phyloP scores from a whole-genome alignment of 2,329 filamentous ascomycete species.

The Aureobasidium vineae region DNA sequence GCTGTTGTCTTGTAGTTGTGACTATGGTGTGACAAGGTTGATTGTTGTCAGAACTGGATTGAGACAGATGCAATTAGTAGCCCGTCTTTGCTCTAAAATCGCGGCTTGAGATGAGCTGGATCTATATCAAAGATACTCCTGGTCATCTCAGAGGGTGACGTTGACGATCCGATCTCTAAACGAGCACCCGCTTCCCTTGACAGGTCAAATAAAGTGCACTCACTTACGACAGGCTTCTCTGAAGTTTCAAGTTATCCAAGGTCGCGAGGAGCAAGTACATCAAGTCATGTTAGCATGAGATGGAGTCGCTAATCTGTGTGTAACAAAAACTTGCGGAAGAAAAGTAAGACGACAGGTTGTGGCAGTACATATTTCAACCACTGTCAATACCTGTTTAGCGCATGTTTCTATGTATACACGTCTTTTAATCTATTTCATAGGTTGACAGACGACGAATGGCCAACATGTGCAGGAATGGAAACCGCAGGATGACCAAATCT shows the following conservation, averaged over 20 bases:
- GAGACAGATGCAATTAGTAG: neutral
- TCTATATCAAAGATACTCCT: no score
- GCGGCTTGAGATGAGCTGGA: no score
- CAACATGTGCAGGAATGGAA: neutral
- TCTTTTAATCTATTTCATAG: slow-evolving; percentile 9
- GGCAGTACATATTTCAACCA: neutral
- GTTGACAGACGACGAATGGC: neutral
- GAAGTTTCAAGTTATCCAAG: neutral
- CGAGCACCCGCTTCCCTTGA: neutral
- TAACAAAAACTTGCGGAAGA: neutral
- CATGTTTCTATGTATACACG: neutral
- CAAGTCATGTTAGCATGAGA: neutral
- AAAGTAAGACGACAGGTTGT: neutral
- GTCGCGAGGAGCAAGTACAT: neutral
- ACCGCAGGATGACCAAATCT: neutral
- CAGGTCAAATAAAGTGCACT: neutral
- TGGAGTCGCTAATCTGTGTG: neutral
- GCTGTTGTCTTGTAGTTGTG: neutral
- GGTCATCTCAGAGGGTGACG: no score
- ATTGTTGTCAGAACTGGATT: neutral
- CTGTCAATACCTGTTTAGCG: neutral
- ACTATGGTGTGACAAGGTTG: neutral
- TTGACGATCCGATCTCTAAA: no score
- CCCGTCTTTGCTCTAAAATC: neutral
- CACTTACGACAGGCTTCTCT: neutral